Conservation (phyloP, 2,329 filamentous ascomycete genomes). For the Talaromyces sp. region DNA sequence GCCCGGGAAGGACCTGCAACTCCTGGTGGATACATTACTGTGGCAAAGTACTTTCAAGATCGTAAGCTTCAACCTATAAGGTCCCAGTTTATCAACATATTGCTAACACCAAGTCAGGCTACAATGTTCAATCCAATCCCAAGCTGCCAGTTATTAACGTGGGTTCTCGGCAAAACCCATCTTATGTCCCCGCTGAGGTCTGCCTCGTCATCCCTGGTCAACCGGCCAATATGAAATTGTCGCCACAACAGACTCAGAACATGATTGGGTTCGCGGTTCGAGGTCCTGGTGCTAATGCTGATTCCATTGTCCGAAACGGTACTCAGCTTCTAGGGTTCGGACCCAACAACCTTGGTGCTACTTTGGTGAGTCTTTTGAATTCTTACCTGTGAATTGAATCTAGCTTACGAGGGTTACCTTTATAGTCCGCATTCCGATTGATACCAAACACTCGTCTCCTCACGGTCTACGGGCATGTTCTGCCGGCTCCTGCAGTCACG, state of each 20-base stretch:
- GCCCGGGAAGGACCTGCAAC: slow-evolving; percentile 5
- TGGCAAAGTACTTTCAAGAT: slow-evolving; percentile 17
- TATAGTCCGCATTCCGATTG: slow-evolving; percentile 56
- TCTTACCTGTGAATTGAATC: background rate
- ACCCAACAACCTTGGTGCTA: slow-evolving; percentile 30
- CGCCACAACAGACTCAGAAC: slow-evolving; percentile 49
- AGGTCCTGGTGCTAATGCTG: slow-evolving; percentile 57
- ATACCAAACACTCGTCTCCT: slow-evolving; percentile 46
- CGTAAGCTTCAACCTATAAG: slow-evolving; percentile 12
- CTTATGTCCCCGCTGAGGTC: slow-evolving; percentile 60
- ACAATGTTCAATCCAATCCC: slow-evolving; percentile 25
- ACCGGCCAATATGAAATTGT: slow-evolving; percentile 51
- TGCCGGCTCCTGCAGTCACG: slow-evolving; percentile 53
- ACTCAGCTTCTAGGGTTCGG: slow-evolving; percentile 52
- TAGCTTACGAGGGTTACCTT: background rate
- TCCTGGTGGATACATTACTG: slow-evolving; percentile 12
- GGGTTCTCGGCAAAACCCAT: slow-evolving; percentile 49
- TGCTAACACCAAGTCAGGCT: slow-evolving; percentile 21
- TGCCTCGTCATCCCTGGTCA: slow-evolving; percentile 59
- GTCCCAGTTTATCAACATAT: background rate
- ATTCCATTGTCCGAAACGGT: slow-evolving; percentile 46
- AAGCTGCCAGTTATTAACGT: slow-evolving; percentile 58
- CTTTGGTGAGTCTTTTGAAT: slow-evolving; percentile 34
- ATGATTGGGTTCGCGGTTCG: slow-evolving; percentile 70
- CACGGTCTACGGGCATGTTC: slow-evolving; percentile 65